phyloP scores from a whole-genome alignment of 2,329 filamentous ascomycete genomes.

The Penicillium glabrum region DNA sequence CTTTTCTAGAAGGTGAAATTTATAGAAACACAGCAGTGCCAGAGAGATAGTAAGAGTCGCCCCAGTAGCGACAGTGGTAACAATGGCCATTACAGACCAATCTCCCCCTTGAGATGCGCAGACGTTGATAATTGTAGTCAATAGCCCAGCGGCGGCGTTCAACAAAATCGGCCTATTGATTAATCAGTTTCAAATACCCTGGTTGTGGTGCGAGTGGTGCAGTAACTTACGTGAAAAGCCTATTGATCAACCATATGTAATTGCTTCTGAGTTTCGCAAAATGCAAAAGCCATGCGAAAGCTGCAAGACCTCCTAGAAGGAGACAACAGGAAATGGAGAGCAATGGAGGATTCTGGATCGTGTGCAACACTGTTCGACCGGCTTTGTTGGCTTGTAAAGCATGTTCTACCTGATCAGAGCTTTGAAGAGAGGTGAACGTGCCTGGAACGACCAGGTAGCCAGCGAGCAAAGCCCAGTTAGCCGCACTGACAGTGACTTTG shows the following conservation, averaged over 20 bases:
- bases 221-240: not conserved
- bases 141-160: not conserved
- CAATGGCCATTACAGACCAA: not conserved
- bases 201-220: not conserved
- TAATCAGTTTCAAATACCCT: not conserved
- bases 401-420: not conserved
- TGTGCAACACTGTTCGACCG: not conserved
- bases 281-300: not conserved
- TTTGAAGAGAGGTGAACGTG: not conserved
- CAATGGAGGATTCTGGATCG: not conserved
- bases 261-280: slow-evolving; percentile 43
- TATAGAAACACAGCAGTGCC: no score
- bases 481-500: not conserved
- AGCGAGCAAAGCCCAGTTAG: not conserved
- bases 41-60: not conserved
- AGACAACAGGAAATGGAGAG: not conserved
- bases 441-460: not conserved
- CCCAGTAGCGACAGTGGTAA: not conserved
- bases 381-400: not conserved
- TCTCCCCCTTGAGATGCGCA: not conserved
- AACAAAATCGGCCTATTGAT: not conserved
- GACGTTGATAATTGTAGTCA: not conserved
- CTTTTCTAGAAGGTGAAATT: no score
- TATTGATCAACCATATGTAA: slow-evolving; percentile 53
- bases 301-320: not conserved